phyloP scores from a whole-genome alignment of 2,329 filamentous ascomycete genomes.

The Ophiostoma ips region DNA sequence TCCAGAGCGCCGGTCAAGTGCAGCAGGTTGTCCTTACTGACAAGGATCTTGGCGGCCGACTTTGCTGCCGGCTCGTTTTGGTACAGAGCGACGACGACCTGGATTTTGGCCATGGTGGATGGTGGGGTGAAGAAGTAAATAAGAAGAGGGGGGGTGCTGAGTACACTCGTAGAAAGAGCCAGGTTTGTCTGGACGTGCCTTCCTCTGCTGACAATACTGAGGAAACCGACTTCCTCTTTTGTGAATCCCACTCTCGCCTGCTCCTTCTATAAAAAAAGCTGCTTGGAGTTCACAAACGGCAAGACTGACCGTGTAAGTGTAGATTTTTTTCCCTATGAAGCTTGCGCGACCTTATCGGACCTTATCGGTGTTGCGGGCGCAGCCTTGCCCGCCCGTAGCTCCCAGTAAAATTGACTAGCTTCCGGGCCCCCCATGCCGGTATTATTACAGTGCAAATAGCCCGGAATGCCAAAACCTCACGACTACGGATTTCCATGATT shows the following conservation, averaged over 20 bases:
- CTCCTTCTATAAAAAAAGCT: not conserved
- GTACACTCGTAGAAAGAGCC: too few species aligned
- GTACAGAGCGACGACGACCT: not conserved
- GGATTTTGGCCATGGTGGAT: constrained; percentile 3
- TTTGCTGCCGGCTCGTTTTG: constrained; percentile 10
- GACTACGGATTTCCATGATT: not conserved
- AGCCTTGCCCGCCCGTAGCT: too few species aligned
- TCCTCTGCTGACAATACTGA: not conserved
- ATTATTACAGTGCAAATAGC: not conserved
- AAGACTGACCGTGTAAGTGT: not conserved
- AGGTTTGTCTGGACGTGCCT: not conserved
- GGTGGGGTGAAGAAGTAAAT: not conserved
- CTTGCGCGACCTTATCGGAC: not conserved
- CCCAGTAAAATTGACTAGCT: not conserved
- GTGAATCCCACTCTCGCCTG: too few species aligned
- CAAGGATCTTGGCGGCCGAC: constrained; percentile 6
- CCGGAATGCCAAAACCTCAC: not conserved
- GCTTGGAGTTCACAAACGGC: too few species aligned
- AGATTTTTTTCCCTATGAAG: not conserved
- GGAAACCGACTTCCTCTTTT: too few species aligned
- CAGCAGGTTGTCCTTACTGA: constrained; percentile 15
- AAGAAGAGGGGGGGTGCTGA: too few species aligned
- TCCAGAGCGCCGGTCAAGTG: constrained; percentile 13
- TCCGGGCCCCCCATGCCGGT: too few species aligned
- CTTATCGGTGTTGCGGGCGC: not conserved